A percentile compares a stretch with the other conserved stretches of the same genome.
Evolutionary conservation across 2,329 filamentous ascomycete genomes (phyloP).

Genomic region (Exophiala sideris): DNA sequence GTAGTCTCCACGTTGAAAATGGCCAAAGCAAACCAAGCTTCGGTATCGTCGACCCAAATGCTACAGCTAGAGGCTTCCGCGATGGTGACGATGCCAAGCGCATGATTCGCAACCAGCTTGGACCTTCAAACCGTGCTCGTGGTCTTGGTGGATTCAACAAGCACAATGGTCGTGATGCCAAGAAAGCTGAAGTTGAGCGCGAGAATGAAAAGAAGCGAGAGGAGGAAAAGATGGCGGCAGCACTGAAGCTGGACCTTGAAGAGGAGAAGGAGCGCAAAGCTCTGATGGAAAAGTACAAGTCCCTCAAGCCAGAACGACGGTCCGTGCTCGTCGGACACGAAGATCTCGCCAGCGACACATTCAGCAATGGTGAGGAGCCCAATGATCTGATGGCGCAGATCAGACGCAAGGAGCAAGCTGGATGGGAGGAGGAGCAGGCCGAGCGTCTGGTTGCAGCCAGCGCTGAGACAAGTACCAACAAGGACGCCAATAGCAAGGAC

Average conservation of each 20-base stretch:
- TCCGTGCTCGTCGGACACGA: slow-evolving; percentile 4
- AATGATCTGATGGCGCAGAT: slow-evolving; percentile 15
- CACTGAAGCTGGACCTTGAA: neutral
- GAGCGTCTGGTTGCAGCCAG: neutral
- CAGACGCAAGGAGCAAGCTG: slow-evolving; percentile 11
- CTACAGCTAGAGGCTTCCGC: slow-evolving; percentile 1
- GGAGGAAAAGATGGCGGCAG: neutral
- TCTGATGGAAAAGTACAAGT: slow-evolving; percentile 4
- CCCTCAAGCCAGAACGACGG: slow-evolving; percentile 5
- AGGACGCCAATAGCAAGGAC: neutral
- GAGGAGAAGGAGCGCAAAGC: slow-evolving; percentile 6
- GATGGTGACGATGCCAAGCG: slow-evolving; percentile 8
- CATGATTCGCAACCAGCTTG: slow-evolving; percentile 8
- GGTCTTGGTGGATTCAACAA: neutral
- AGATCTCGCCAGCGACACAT: slow-evolving; percentile 14
- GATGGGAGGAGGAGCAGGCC: slow-evolving; percentile 18
- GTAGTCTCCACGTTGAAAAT: slow-evolving; percentile 29
- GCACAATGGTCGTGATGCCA: neutral
- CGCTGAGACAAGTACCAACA: neutral
- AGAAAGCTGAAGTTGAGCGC: neutral
- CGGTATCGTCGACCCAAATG: slow-evolving; percentile 11
- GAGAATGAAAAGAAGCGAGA: neutral
- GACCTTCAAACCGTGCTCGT: neutral
- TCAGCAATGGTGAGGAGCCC: slow-evolving; percentile 15
- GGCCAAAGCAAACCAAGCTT: slow-evolving; percentile 15